phyloP scores from a whole-genome alignment of 495 filamentous ascomycete species.

The Pseudotulostoma volvatum region DNA sequence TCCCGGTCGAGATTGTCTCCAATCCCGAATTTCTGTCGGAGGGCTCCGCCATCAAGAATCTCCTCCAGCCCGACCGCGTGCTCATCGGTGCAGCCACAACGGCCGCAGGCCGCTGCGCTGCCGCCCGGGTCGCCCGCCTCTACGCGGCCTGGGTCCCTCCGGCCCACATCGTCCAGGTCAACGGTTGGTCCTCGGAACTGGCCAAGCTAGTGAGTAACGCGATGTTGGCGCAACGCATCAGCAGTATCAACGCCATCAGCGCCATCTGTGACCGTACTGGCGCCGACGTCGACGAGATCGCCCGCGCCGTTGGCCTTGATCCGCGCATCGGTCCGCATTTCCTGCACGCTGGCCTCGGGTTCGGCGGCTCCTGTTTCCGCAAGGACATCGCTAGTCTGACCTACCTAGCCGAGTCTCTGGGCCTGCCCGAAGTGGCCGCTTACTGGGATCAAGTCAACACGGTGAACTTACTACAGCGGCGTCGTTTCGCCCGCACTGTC shows the following conservation, averaged over 20 bases:
- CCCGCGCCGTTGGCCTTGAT: slow-evolving; percentile 53
- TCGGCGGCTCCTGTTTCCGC: slow-evolving; percentile 71
- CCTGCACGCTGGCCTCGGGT: slow-evolving; percentile 62
- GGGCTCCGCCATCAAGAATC: slow-evolving; percentile 55
- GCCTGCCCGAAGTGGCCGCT: slow-evolving; percentile 53
- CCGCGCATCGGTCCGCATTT: slow-evolving; percentile 54
- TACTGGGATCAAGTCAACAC: slow-evolving; percentile 61
- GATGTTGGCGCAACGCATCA: slow-evolving; percentile 69
- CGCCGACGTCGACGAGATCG: slow-evolving; percentile 58
- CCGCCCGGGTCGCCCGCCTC: slow-evolving; percentile 41
- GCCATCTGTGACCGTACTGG: slow-evolving; percentile 68
- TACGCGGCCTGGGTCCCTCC: slow-evolving; percentile 59
- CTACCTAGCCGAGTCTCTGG: slow-evolving; percentile 55
- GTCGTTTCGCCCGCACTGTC: slow-evolving; percentile 47
- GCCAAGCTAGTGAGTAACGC: slow-evolving; percentile 69
- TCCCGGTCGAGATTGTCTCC: slow-evolving; percentile 59
- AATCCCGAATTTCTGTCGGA: slow-evolving; percentile 77
- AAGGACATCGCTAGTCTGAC: slow-evolving; percentile 67
- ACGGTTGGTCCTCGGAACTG: slow-evolving; percentile 67
- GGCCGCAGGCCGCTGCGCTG: slow-evolving; percentile 39
- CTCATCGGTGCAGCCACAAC: slow-evolving; percentile 56
- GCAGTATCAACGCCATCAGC: slow-evolving; percentile 65
- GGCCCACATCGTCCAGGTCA: slow-evolving; percentile 50
- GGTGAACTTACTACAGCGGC: slow-evolving; percentile 65
- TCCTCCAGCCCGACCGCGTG: slow-evolving; percentile 58